phyloP scores from a whole-genome alignment of 805 yeast genomes.

The Saturnispora besseyi region DNA sequence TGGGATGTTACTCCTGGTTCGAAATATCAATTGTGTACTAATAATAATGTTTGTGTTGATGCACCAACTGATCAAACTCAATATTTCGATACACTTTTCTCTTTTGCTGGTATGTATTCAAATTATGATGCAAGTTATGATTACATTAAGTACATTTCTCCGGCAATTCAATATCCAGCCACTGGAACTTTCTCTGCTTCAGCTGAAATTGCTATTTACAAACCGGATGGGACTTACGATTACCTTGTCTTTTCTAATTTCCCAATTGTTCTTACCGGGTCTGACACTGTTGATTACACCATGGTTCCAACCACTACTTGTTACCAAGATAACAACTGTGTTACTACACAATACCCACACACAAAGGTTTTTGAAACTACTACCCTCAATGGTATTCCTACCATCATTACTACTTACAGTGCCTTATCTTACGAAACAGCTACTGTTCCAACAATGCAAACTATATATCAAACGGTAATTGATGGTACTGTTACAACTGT shows the following conservation, averaged over 20 bases:
- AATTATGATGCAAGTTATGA: slow-evolving; percentile 2
- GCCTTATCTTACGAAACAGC: background rate
- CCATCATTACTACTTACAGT: slow-evolving; percentile 4
- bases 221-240: background rate
- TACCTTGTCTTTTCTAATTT: slow-evolving; percentile 1
- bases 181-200: slow-evolving; percentile 8
- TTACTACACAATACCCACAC: slow-evolving; percentile 9
- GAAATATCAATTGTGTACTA: slow-evolving; percentile 5
- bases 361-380: background rate
- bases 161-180: slow-evolving; percentile 8
- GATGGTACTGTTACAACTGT: slow-evolving; percentile 13
- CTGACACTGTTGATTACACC: slow-evolving; percentile 4
- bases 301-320: slow-evolving; percentile 8
- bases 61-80: slow-evolving; percentile 1
- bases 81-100: slow-evolving; percentile 7
- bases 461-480: slow-evolving; percentile 12
- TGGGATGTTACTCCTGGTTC: slow-evolving; percentile 8
- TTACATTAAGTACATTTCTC: slow-evolving; percentile 10
- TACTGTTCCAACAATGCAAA: slow-evolving; percentile 5
- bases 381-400: background rate
- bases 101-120: slow-evolving; percentile 6
- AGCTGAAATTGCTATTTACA: background rate
- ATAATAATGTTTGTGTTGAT: slow-evolving; percentile 6
- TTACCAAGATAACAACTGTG: slow-evolving; percentile 10
- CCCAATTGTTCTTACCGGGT: slow-evolving; percentile 6